These are phyloP conservation scores for Sporothrix inflata DNA, from an alignment of 2,329 filamentous ascomycete genomes.

Conservation along the genomic window DNA sequence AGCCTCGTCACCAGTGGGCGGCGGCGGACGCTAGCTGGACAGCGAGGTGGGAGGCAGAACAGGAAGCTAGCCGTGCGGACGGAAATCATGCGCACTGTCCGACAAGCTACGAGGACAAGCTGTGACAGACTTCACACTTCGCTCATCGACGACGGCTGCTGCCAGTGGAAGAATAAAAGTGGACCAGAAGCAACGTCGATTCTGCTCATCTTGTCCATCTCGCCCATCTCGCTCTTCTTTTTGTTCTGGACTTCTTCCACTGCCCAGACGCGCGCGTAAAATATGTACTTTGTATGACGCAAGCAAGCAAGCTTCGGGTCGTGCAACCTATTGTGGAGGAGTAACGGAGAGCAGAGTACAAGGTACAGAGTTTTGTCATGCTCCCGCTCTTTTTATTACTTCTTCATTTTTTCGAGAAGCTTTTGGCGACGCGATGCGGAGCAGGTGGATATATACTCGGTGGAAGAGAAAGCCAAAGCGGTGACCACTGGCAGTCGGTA, in stretches of 20 bases:
- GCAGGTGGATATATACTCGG: neutral
- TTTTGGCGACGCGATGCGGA: neutral
- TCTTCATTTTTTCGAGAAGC: neutral
- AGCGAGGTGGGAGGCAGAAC: neutral
- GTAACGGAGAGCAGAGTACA: neutral
- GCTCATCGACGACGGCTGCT: neutral
- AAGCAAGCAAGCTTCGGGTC: neutral
- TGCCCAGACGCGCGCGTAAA: neutral
- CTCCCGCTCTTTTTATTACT: too few species aligned
- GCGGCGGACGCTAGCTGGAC: neutral
- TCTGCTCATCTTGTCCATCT: neutral
- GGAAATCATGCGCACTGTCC: constrained; percentile 10
- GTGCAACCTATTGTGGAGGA: neutral
- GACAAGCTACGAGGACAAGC: neutral
- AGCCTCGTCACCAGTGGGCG: neutral
- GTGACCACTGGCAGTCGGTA: neutral
- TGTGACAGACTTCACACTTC: neutral
- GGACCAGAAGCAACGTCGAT: constrained; percentile 16
- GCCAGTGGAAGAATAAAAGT: neutral
- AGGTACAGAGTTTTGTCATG: neutral
- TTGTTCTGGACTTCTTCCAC: neutral
- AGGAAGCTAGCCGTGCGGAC: constrained; percentile 9
- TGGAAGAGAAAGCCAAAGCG: too few species aligned
- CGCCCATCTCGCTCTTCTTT: neutral
- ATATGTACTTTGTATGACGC: constrained; percentile 3